phyloP scores from a whole-genome alignment of 2,329 filamentous ascomycete genomes.

The Ophiostoma piceae region DNA sequence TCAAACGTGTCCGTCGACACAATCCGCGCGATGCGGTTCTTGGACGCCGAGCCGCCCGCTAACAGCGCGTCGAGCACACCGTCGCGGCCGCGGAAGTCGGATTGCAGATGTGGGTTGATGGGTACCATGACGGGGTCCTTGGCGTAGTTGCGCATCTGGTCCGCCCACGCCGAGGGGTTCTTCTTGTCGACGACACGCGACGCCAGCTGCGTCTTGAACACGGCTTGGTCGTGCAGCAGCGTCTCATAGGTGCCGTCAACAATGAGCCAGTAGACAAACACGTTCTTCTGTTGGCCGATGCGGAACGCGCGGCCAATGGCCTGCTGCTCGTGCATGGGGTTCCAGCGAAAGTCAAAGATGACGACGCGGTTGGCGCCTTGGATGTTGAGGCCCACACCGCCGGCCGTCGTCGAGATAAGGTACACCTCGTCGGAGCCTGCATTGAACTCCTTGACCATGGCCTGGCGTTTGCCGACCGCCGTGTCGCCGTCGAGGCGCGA shows the following conservation, averaged over 20 bases:
- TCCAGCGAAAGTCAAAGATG: conserved; percentile 78
- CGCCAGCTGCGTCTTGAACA: conserved; percentile 80
- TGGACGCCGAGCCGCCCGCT: conserved; percentile 33
- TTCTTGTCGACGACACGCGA: conserved; percentile 78
- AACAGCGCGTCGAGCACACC: conserved; percentile 50
- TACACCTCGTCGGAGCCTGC: conserved; percentile 53
- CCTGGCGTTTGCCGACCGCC: conserved; percentile 52
- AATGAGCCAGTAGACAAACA: conserved; percentile 80
- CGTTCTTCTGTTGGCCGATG: conserved; percentile 72
- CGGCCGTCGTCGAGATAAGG: conserved; percentile 77
- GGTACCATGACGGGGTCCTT: conserved; percentile 49
- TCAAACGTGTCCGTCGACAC: conserved; percentile 68
- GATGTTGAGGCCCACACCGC: conserved; percentile 79
- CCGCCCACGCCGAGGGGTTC: conserved; percentile 63
- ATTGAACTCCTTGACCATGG: conserved; percentile 65
- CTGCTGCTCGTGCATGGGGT: conserved; percentile 77
- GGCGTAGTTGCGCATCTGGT: conserved; percentile 54
- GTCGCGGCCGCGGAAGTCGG: conserved; percentile 57
- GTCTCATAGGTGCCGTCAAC: conserved; percentile 76
- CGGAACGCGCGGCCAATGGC: conserved; percentile 83
- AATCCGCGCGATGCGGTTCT: conserved; percentile 49
- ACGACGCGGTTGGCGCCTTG: conserved; percentile 78
- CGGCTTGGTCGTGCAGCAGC: conserved; percentile 62
- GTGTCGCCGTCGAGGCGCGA: conserved; percentile 65
- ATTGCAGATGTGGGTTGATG: conserved; percentile 46